phyloP scores from a whole-genome alignment of 1,139 yeast genomes.

The Yamadazyma mexicana region DNA sequence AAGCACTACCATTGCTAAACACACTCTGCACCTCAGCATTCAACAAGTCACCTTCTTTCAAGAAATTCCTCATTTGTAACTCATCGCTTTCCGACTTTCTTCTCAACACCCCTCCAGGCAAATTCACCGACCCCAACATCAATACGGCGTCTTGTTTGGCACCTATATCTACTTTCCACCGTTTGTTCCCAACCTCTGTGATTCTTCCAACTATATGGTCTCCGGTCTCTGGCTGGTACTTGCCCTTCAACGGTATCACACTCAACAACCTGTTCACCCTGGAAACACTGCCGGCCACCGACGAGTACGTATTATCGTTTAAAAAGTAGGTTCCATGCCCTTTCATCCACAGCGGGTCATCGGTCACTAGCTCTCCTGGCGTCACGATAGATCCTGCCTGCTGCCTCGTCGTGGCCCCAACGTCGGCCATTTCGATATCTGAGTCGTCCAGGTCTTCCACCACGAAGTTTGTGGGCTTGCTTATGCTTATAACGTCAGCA shows the following conservation, averaged over 20 bases:
- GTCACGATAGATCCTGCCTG: constrained; percentile 54
- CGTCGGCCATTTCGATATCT: constrained; percentile 36
- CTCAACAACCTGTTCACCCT: constrained; percentile 84
- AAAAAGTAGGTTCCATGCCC: constrained; percentile 95
- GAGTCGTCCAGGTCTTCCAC: constrained; percentile 20
- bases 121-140: constrained; percentile 91
- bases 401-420: constrained; percentile 14
- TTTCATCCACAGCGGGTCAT: constrained; percentile 97
- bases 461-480: constrained; percentile 26
- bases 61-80: constrained; percentile 88
- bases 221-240: constrained; percentile 92
- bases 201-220: constrained; percentile 94
- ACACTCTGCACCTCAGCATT: constrained; percentile 95
- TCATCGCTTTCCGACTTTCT: constrained; percentile 95
- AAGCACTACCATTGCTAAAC: constrained; percentile 88
- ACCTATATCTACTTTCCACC: constrained; percentile 98
- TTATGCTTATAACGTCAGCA: constrained; percentile 39
- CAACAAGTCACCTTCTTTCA: constrained; percentile 95
- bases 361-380: constrained; percentile 97
- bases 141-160: constrained; percentile 88
- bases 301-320: constrained; percentile 72
- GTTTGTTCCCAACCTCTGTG: constrained; percentile 87
- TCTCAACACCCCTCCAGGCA: constrained; percentile 96
- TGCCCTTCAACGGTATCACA: constrained; percentile 82
- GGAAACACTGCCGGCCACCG: constrained; percentile 89